Evolutionary conservation across 2,329 filamentous ascomycete genomes (phyloP).

Genomic region (Ophiosphaerella korrae): DNA sequence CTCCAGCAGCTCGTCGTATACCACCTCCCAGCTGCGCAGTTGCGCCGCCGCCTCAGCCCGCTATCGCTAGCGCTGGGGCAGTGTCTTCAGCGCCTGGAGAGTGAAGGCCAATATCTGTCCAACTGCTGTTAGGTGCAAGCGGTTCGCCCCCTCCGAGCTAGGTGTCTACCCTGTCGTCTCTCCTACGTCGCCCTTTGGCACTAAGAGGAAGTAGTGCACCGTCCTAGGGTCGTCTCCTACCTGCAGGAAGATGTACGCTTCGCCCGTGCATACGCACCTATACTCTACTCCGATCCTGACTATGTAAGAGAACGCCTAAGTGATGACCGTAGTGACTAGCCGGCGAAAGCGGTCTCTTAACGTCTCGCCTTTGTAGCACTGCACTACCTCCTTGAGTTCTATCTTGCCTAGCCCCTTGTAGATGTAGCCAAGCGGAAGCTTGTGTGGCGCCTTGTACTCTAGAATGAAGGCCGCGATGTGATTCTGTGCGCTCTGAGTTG

Average conservation of each 20-base stretch:
- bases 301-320: constrained; percentile 59
- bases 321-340: constrained; percentile 51
- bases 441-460: no score
- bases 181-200: constrained; percentile 38
- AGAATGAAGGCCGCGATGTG: constrained; percentile 35
- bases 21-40: constrained; percentile 17
- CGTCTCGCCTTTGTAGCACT: constrained; percentile 37
- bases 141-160: constrained; percentile 6
- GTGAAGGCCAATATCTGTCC: no score
- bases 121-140: constrained; percentile 15
- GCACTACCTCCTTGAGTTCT: constrained; percentile 49
- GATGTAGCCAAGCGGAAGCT: constrained; percentile 52
- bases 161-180: constrained; percentile 11
- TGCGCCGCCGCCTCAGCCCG: constrained; percentile 4
- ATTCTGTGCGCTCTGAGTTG: constrained; percentile 6
- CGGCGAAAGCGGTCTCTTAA: constrained; percentile 47
- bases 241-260: constrained; percentile 54
- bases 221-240: constrained; percentile 16
- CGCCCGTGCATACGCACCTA: constrained; percentile 51
- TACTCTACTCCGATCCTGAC: constrained; percentile 53
- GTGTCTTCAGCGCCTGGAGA: no score
- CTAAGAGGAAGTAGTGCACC: constrained; percentile 41
- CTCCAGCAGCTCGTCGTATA: constrained; percentile 18
- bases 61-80: constrained; percentile 12
- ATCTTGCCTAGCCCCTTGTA: constrained; percentile 50